phyloP scores from a whole-genome alignment of 2,329 filamentous ascomycete species.

The Pseudopyrenochaeta lycopersici region DNA sequence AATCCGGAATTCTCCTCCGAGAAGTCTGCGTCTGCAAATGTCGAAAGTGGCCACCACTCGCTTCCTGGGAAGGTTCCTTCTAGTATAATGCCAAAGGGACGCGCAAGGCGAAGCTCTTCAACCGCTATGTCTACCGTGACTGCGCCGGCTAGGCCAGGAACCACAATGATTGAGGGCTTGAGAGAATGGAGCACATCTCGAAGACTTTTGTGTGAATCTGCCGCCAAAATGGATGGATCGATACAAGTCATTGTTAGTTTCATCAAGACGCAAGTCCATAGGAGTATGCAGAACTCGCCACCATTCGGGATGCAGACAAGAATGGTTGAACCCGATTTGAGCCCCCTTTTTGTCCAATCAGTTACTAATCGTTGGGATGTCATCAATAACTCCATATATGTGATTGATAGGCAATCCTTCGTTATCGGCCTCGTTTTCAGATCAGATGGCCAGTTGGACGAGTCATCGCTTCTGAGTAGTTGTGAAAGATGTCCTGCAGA shows the following conservation, averaged over 20 bases:
- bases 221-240: background rate
- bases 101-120: background rate
- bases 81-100: background rate
- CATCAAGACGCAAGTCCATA: conserved; percentile 12
- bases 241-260: conserved; percentile 3
- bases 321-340: background rate
- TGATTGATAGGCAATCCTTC: background rate
- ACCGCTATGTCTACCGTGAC: background rate
- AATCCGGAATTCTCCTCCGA: background rate
- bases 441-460: background rate
- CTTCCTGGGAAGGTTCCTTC: background rate
- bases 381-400: background rate
- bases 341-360: background rate
- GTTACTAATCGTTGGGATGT: background rate
- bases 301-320: conserved; percentile 7
- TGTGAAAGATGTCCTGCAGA: background rate
- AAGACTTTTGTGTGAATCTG: background rate
- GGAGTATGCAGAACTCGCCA: conserved; percentile 8
- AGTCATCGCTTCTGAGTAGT: background rate
- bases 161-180: background rate
- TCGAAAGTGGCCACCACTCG: background rate
- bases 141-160: background rate
- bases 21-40: background rate
- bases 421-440: background rate
- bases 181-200: background rate